phyloP scores from a whole-genome alignment of 345 rosid species.

The Trapa incisa region DNA sequence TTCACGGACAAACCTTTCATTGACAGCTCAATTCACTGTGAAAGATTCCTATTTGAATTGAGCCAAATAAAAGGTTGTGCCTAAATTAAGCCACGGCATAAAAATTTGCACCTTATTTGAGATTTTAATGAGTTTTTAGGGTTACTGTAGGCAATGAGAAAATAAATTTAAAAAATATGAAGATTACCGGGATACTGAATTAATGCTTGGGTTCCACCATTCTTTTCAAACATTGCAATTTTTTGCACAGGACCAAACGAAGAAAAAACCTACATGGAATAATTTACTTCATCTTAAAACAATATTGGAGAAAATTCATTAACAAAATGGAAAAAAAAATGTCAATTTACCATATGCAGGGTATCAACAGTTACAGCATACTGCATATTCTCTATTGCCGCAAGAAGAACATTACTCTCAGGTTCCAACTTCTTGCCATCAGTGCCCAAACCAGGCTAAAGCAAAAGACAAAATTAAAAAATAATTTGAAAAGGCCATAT shows the following conservation, averaged over 20 bases:
- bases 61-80: too few species aligned
- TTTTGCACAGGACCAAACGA: constrained; percentile 86
- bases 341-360: constrained; percentile 56
- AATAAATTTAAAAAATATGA: neutral
- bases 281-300: constrained; percentile 4
- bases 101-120: too few species aligned
- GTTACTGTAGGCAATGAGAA: neutral
- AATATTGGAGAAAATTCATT: neutral
- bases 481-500: neutral
- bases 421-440: constrained; percentile 85
- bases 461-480: constrained; percentile 9
- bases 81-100: too few species aligned
- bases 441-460: constrained; percentile 66
- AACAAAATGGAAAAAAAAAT: neutral
- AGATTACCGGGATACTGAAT: constrained; percentile 73
- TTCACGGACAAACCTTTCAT: too few species aligned
- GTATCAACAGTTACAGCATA: constrained; percentile 91
- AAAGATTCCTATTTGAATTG: too few species aligned
- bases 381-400: constrained; percentile 93
- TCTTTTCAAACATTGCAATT: constrained; percentile 92
- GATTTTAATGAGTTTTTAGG: too few species aligned
- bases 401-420: constrained; percentile 92
- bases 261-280: constrained; percentile 54
- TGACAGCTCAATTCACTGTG: too few species aligned
- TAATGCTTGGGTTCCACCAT: constrained; percentile 90